Evolutionary conservation across 345 rosid genomes (phyloP), one percentile per base, ranked within the genome.

Genomic region (Aquilaria yunnanensis): DNA sequence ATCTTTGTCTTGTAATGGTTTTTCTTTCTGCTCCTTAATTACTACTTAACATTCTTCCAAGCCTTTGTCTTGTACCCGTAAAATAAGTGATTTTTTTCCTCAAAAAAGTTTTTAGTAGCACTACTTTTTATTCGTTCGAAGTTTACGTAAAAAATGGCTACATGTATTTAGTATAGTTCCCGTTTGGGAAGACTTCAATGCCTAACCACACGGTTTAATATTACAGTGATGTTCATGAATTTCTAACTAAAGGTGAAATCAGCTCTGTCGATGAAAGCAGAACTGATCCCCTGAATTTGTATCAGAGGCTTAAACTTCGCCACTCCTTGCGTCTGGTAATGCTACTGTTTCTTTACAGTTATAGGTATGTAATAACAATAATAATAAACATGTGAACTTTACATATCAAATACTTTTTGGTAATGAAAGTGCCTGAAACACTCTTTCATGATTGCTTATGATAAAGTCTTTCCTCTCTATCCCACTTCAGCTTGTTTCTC

Each of bases 151-250:
- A 16, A 16, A 16, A 8, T 14, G 34, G 33, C 37, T 56, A 6
- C 14, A 43, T 57, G 30, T 47, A 48, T n/a, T 56, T 50, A 53
- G 51, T 57, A 32, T 56, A 12, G 16, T 51, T 51, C 23, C 23
- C 23, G 23, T 23, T 23, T 23, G 23, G 23, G 23, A 23, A 23
- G 23, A 32, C 45, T n/a, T 16, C 29, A 65, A 14, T 14, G 30
- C 51, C 51, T 59, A 46, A 50, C 33, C 23, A 32, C 23, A 14
- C n/a, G 9, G 32, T 52, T 53, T 16, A 60, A 32, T 7, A 23
- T 49, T 10, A 14, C 72, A 62, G 67, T 50, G 60, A 56, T 29
- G 49, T 62, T 62, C 62, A 69, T 56, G 43, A 12, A 52, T 29
- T 37, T 56, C 57, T 62, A 30, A 12, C 43, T 29, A 56, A 33